Evolutionary conservation across 2,329 filamentous ascomycete species (phyloP).

Genomic region (Clarireedia sp.): DNA sequence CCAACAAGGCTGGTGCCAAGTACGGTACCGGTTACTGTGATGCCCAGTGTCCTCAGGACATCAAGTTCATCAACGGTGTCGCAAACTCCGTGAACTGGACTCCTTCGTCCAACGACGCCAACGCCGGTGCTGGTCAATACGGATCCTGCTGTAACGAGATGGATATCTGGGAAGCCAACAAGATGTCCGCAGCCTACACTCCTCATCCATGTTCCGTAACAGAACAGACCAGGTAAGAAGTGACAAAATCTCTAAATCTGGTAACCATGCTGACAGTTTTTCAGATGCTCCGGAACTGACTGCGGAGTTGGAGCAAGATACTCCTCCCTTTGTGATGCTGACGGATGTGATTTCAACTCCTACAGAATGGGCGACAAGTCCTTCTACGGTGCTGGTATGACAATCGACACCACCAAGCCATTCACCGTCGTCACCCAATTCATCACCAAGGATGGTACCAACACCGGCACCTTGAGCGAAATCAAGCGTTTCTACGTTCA

Average conservation of each 20-base stretch:
- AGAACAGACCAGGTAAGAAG: conserved; percentile 28
- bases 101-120: conserved; percentile 40
- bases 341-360: conserved; percentile 55
- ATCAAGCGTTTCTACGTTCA: conserved; percentile 52
- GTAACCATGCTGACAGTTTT: conserved; percentile 11
- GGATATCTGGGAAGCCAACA: conserved; percentile 61
- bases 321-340: conserved; percentile 48
- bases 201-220: conserved; percentile 47
- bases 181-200: conserved; percentile 48
- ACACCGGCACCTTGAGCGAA: conserved; percentile 42
- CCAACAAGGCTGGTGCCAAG: conserved; percentile 47
- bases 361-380: conserved; percentile 49
- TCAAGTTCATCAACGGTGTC: conserved; percentile 46
- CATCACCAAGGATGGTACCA: conserved; percentile 42
- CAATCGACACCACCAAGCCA: conserved; percentile 42
- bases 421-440: conserved; percentile 56
- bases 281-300: conserved; percentile 34
- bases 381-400: conserved; percentile 48
- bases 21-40: conserved; percentile 26
- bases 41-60: conserved; percentile 15
- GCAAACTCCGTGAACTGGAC: conserved; percentile 48
- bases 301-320: conserved; percentile 44
- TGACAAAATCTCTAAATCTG: neutral
- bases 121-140: conserved; percentile 43
- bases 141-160: conserved; percentile 62